These are phyloP conservation scores for Lagerstroemia fauriei DNA, from an alignment of 441 rosid genomes.

Conservation along the genomic window DNA sequence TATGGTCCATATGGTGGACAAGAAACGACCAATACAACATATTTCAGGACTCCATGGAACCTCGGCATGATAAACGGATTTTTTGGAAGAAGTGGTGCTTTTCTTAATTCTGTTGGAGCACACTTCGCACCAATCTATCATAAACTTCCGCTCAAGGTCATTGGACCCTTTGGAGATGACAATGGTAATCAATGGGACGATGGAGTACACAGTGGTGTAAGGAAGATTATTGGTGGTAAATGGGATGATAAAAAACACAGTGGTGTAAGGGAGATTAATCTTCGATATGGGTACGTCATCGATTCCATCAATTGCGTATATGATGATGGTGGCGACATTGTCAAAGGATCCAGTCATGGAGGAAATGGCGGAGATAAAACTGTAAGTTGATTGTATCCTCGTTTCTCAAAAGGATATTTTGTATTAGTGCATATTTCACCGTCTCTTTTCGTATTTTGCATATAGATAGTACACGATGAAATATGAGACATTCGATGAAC, in stretches of 20 bases:
- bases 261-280: slow-evolving; percentile 3
- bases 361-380: neutral
- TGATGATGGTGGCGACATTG: neutral
- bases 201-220: neutral
- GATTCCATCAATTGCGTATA: neutral
- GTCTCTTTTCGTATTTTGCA: too few species aligned
- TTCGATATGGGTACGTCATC: neutral
- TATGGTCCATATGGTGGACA: slow-evolving; percentile 12
- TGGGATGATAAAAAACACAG: too few species aligned
- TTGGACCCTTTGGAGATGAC: slow-evolving; percentile 1
- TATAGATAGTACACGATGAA: too few species aligned
- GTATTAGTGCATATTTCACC: too few species aligned
- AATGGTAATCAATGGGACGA: slow-evolving; percentile 4
- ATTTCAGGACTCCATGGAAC: neutral
- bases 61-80: neutral
- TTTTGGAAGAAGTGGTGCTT: neutral
- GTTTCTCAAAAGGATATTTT: neutral
- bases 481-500: too few species aligned
- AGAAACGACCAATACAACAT: neutral
- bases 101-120: neutral
- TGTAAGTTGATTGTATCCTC: neutral
- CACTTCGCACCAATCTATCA: neutral
- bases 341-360: neutral
- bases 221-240: too few species aligned
- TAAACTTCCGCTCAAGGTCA: neutral